phyloP scores from a whole-genome alignment of 2,329 filamentous ascomycete species.

The Sporothrix brasiliensis region DNA sequence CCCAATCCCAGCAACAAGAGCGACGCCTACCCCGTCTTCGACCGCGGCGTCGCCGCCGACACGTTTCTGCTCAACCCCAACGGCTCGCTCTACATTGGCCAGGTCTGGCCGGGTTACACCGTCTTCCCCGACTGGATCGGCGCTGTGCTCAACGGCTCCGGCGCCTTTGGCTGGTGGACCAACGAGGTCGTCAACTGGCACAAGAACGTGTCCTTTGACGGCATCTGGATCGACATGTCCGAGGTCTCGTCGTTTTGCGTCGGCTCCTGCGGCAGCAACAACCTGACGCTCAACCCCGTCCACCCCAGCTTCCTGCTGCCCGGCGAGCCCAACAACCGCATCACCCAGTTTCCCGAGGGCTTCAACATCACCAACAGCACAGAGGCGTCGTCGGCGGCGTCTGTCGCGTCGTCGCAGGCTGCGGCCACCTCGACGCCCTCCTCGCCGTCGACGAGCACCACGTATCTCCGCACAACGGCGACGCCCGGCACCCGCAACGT shows the following conservation, averaged over 20 bases:
- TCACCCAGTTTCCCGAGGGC: slow-evolving; percentile 67
- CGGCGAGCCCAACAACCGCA: slow-evolving; percentile 63
- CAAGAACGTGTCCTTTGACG: slow-evolving; percentile 52
- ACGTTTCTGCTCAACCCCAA: slow-evolving; percentile 61
- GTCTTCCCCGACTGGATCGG: slow-evolving; percentile 70
- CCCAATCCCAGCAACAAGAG: slow-evolving; percentile 70
- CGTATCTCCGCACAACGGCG: slow-evolving; percentile 61
- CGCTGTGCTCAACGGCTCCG: slow-evolving; percentile 61
- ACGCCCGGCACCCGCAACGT: slow-evolving; percentile 67
- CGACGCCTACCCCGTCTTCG: slow-evolving; percentile 67
- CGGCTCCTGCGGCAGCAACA: slow-evolving; percentile 69
- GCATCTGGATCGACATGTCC: slow-evolving; percentile 63
- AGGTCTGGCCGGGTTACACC: slow-evolving; percentile 74
- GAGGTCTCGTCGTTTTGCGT: slow-evolving; percentile 56
- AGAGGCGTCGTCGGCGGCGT: slow-evolving; percentile 63
- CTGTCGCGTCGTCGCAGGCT: slow-evolving; percentile 50
- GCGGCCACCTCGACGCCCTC: slow-evolving; percentile 37
- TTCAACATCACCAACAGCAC: slow-evolving; percentile 71
- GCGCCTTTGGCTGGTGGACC: slow-evolving; percentile 65
- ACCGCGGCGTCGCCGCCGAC: slow-evolving; percentile 61
- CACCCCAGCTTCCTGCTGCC: slow-evolving; percentile 68
- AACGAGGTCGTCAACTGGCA: slow-evolving; percentile 50
- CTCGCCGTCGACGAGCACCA: slow-evolving; percentile 42
- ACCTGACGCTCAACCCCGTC: slow-evolving; percentile 67
- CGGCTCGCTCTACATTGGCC: slow-evolving; percentile 59